phyloP scores from a whole-genome alignment of 2,329 filamentous ascomycete genomes.

The Colletotrichum neosansevieriae region DNA sequence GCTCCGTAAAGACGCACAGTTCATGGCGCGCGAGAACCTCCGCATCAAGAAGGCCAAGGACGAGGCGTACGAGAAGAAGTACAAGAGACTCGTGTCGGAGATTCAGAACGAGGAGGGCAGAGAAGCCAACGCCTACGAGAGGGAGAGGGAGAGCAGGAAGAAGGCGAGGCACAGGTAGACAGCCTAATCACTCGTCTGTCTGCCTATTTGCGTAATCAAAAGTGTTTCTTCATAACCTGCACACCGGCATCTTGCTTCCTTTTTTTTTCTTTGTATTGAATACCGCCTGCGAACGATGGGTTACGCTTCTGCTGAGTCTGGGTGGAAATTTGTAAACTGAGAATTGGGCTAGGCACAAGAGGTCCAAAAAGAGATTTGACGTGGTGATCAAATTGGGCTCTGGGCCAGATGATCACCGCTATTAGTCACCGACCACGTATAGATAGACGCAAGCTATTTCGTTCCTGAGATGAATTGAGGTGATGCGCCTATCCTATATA shows the following conservation, averaged over 20 bases:
- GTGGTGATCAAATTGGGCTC: no score
- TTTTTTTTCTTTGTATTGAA: constrained; percentile 29
- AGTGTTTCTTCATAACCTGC: constrained; percentile 1
- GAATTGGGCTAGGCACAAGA: no score
- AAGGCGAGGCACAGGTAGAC: constrained; percentile 59
- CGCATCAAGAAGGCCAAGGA: constrained; percentile 94
- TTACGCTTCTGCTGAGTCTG: no score
- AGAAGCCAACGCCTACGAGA: constrained; percentile 89
- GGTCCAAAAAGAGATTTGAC: no score
- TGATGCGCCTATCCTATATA: no score
- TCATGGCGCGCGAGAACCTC: constrained; percentile 91
- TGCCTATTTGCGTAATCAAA: constrained; percentile 20
- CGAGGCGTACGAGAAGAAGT: constrained; percentile 95
- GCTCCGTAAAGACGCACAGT: constrained; percentile 93
- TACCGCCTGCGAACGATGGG: constrained; percentile 9
- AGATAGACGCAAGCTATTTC: no score
- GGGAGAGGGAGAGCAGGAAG: constrained; percentile 83
- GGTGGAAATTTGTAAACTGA: no score
- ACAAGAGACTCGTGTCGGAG: constrained; percentile 89
- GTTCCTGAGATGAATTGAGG: no score
- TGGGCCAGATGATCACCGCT: no score
- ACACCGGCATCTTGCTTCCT: constrained; percentile 23
- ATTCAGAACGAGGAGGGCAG: constrained; percentile 94
- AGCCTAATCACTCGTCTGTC: not conserved
- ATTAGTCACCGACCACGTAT: no score